Evolutionary conservation across 352 stramenopile species (phyloP).

Genomic region (Phytophthora fragariae): DNA sequence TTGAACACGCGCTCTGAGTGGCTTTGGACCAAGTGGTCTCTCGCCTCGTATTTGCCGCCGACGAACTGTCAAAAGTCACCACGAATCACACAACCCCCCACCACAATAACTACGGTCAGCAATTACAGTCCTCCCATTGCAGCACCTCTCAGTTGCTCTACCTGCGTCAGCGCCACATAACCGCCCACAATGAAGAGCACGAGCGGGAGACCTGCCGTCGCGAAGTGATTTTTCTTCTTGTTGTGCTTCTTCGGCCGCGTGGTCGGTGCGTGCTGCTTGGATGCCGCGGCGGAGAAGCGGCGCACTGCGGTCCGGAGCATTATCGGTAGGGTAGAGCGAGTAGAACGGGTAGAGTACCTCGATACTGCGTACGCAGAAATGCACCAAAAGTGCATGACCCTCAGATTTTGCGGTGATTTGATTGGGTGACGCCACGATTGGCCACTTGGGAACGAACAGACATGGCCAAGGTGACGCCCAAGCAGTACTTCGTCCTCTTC

Average conservation of each 20-base stretch:
- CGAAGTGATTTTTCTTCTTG: constrained; percentile 73
- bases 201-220: constrained; percentile 74
- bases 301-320: constrained; percentile 43
- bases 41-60: constrained; percentile 81
- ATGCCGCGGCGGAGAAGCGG: constrained; percentile 31
- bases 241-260: constrained; percentile 40
- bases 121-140: not conserved
- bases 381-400: constrained; percentile 6
- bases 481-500: constrained; percentile 84
- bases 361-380: constrained; percentile 7
- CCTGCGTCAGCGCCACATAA: constrained; percentile 79
- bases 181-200: constrained; percentile 87
- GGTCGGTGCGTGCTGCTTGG: constrained; percentile 20
- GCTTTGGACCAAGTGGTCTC: constrained; percentile 85
- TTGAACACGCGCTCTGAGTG: constrained; percentile 85
- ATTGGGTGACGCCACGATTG: constrained; percentile 5
- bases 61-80: constrained; percentile 60
- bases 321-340: not conserved
- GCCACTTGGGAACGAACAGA: constrained; percentile 18
- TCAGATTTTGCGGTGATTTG: constrained; percentile 36
- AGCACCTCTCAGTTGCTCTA: constrained; percentile 18
- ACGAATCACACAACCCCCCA: not conserved
- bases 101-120: constrained; percentile 11
- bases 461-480: constrained; percentile 68
- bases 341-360: not conserved